Evolutionary conservation across 441 rosid genomes (phyloP).

Genomic region (Gossypium schwendimanii): DNA sequence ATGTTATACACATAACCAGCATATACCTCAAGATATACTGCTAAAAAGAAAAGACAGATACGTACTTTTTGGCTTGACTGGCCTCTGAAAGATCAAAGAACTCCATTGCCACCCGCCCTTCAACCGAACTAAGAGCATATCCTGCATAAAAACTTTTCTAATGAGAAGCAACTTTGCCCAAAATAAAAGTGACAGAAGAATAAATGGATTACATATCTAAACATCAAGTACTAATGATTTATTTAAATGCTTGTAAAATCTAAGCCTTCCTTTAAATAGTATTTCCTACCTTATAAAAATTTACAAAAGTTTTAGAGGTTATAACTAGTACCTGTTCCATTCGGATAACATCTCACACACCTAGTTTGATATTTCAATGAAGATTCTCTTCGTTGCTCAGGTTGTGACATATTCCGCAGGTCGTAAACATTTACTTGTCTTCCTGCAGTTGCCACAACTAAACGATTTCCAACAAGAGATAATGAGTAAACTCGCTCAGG

Average conservation of each 20-base stretch:
- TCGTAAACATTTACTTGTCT: constrained; percentile 91
- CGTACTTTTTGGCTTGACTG: constrained; percentile 90
- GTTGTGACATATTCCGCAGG: constrained; percentile 92
- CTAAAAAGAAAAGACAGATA: neutral
- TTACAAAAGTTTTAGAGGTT: neutral
- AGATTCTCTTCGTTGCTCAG: constrained; percentile 95
- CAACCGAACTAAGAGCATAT: constrained; percentile 92
- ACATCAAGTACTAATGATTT: neutral
- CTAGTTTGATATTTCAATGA: constrained; percentile 93
- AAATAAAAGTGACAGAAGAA: neutral
- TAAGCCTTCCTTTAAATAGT: neutral
- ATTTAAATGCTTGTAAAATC: neutral
- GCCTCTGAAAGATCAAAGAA: constrained; percentile 87
- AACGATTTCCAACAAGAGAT: constrained; percentile 82
- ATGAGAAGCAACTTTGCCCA: constrained; percentile 15
- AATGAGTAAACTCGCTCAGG: constrained; percentile 92
- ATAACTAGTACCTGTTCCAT: constrained; percentile 68
- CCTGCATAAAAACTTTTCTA: constrained; percentile 39
- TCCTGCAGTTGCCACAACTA: constrained; percentile 92
- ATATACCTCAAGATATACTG: neutral
- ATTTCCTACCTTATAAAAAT: neutral
- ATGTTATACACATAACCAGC: neutral
- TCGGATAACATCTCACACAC: constrained; percentile 91
- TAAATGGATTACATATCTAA: neutral
- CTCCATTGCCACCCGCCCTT: constrained; percentile 94